Conservation (phyloP, 2,329 filamentous ascomycete species). For the Clonostachys rosea region DNA sequence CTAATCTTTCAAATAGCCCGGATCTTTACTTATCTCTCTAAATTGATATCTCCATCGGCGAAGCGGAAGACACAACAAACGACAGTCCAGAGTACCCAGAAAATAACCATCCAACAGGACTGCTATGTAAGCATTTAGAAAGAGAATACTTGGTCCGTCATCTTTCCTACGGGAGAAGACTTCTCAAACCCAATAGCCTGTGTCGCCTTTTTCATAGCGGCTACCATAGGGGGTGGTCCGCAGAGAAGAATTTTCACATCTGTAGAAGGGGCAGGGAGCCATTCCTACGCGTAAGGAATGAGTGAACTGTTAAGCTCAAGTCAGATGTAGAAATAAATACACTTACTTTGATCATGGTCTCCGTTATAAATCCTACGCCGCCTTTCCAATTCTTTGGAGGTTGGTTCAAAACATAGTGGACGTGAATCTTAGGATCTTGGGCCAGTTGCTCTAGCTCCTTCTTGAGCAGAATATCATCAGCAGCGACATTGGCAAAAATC, state of each 20-base stretch:
- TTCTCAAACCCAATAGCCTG: slow-evolving; percentile 88
- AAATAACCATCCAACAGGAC: too few species aligned
- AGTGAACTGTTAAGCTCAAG: neutral
- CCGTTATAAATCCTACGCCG: slow-evolving; percentile 89
- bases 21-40: too few species aligned
- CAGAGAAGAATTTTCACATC: slow-evolving; percentile 95
- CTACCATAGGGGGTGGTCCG: slow-evolving; percentile 94
- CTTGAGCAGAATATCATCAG: slow-evolving; percentile 86
- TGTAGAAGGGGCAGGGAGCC: slow-evolving; percentile 73
- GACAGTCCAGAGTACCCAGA: too few species aligned
- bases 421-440: slow-evolving; percentile 75
- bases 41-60: too few species aligned
- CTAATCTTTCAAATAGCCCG: too few species aligned
- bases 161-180: slow-evolving; percentile 91
- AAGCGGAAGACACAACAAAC: too few species aligned
- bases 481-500: slow-evolving; percentile 94
- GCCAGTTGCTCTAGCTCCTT: slow-evolving; percentile 83
- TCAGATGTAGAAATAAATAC: neutral
- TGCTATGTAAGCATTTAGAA: slow-evolving; percentile 44
- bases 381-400: slow-evolving; percentile 88
- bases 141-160: slow-evolving; percentile 96
- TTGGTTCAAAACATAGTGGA: slow-evolving; percentile 96
- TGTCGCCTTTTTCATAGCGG: slow-evolving; percentile 93
- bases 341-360: slow-evolving; percentile 86
- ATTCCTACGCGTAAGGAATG: slow-evolving; percentile 46